These are phyloP conservation scores for Triticum dicoccoides DNA, from an alignment of 176 grass and related monocot genomes.

Conservation along the genomic window DNA sequence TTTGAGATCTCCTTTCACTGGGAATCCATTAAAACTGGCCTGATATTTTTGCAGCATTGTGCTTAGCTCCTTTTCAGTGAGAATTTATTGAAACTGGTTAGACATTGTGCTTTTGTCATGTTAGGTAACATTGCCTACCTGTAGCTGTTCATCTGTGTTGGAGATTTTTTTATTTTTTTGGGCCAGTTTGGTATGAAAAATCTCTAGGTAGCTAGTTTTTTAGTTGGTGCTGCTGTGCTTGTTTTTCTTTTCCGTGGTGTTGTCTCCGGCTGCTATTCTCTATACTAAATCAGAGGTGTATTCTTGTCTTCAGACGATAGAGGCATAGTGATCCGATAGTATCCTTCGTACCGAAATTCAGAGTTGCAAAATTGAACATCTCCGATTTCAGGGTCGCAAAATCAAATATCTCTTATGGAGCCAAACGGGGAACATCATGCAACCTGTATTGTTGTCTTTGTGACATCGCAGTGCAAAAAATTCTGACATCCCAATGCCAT, in stretches of 20 bases:
- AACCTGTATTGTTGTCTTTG: neutral
- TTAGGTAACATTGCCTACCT: neutral
- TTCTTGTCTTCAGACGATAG: neutral
- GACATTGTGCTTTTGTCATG: neutral
- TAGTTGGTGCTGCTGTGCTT: too few relatives aligned
- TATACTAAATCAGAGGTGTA: neutral
- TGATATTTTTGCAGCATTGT: neutral
- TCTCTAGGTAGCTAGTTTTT: neutral
- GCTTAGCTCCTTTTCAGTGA: neutral
- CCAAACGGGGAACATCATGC: neutral
- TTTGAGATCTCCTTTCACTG: neutral
- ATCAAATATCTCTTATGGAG: neutral
- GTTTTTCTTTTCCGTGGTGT: too few relatives aligned
- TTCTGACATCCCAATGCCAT: too few relatives aligned
- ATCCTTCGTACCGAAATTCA: neutral
- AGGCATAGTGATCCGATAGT: neutral
- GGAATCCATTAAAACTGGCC: neutral
- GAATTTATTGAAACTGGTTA: too few relatives aligned
- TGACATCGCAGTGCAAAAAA: neutral
- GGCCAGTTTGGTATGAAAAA: too few relatives aligned
- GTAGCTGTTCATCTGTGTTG: neutral
- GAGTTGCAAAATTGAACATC: neutral
- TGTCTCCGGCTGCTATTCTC: neutral
- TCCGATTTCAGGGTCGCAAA: neutral
- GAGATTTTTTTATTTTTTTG: neutral